phyloP scores from a whole-genome alignment of 2,329 filamentous ascomycete species.

The Ophiostoma perfectum region DNA sequence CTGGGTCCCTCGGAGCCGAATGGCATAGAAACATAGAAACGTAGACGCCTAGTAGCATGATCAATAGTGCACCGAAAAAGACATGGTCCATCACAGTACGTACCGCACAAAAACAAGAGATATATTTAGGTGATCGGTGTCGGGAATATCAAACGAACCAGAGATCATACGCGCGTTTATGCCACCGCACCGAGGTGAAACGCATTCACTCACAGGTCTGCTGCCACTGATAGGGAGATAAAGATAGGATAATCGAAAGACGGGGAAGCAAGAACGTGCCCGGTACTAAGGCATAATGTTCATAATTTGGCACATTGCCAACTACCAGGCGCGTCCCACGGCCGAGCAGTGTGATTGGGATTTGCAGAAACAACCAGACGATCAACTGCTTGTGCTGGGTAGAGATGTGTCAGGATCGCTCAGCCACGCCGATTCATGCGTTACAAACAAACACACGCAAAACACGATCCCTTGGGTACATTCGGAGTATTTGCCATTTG shows the following conservation, averaged over 20 bases:
- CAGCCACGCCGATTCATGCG: conserved; percentile 21
- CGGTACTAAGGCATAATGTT: background rate
- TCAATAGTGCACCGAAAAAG: too few species aligned
- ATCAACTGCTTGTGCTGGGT: background rate
- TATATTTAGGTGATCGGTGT: background rate
- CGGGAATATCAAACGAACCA: conserved; percentile 5
- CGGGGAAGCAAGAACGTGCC: background rate
- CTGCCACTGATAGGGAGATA: too few species aligned
- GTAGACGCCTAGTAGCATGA: too few species aligned
- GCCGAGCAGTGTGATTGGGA: background rate
- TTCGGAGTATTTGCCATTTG: background rate
- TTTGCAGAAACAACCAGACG: background rate
- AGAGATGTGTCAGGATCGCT: conserved; percentile 10
- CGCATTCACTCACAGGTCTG: background rate
- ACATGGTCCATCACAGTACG: too few species aligned
- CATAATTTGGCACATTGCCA: background rate
- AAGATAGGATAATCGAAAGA: background rate
- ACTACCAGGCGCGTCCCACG: background rate
- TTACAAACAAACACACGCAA: conserved; percentile 1
- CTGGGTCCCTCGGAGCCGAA: too few species aligned
- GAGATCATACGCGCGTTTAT: background rate
- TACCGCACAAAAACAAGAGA: too few species aligned
- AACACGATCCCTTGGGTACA: background rate
- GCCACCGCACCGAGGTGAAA: conserved; percentile 5
- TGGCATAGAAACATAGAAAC: too few species aligned